phyloP scores from a whole-genome alignment of 2,329 filamentous ascomycete species.

The Cordyceps cateniannulata region DNA sequence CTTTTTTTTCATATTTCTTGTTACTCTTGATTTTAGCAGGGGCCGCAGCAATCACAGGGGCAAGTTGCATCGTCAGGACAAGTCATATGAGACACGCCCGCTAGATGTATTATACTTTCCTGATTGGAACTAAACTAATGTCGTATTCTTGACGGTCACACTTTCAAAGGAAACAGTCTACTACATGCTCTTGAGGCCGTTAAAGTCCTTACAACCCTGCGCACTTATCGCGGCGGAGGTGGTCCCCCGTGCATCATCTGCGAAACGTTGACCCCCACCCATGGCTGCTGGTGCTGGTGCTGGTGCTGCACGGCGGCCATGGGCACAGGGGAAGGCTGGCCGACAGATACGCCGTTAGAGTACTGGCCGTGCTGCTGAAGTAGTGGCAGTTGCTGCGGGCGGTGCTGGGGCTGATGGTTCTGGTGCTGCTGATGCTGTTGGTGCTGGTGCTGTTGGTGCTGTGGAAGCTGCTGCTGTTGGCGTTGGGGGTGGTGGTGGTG shows the following conservation, averaged over 20 bases:
- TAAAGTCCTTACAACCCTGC: neutral
- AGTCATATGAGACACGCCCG: no score
- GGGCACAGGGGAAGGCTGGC: neutral
- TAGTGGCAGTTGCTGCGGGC: slow-evolving; percentile 16
- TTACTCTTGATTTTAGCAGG: neutral
- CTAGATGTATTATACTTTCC: no score
- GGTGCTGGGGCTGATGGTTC: slow-evolving; percentile 22
- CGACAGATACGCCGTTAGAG: slow-evolving; percentile 5
- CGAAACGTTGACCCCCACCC: slow-evolving; percentile 17
- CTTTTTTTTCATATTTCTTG: neutral
- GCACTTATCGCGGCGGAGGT: slow-evolving; percentile 2
- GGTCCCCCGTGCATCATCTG: slow-evolving; percentile 17
- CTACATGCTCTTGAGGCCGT: neutral
- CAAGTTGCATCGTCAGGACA: neutral
- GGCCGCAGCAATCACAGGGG: neutral
- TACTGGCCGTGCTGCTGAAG: slow-evolving; percentile 10
- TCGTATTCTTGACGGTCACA: no score
- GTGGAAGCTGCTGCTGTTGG: slow-evolving; percentile 4
- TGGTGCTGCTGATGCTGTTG: slow-evolving; percentile 25
- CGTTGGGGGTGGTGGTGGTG: slow-evolving; percentile 20
- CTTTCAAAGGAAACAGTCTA: neutral
- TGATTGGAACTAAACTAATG: no score
- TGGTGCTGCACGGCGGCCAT: neutral
- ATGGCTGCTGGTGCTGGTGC: slow-evolving; percentile 15
- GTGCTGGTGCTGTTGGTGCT: slow-evolving; percentile 20